Conservation (phyloP, 805 yeast species). For the Candida dajiaensis region DNA sequence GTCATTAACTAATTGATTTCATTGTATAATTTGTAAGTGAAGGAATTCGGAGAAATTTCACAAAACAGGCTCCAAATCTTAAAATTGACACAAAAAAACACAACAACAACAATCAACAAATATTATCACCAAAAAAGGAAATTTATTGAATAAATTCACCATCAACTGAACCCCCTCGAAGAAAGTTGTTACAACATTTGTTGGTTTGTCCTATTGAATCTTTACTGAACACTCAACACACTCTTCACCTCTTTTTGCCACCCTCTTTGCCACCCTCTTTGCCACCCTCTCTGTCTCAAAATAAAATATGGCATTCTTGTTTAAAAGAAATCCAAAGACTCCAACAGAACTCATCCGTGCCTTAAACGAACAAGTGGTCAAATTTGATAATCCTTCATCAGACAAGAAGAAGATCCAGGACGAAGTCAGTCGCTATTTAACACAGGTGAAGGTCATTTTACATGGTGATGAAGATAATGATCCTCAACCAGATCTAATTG, state of each 20-base stretch:
- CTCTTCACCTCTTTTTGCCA: background rate
- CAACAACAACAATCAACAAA: too few relatives aligned
- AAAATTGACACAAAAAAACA: background rate
- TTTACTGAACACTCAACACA: background rate
- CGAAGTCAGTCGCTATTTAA: conserved; percentile 60
- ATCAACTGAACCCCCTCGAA: too few relatives aligned
- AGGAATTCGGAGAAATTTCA: too few relatives aligned
- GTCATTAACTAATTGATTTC: too few relatives aligned
- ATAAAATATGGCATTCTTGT: conserved; percentile 71
- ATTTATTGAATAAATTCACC: too few relatives aligned
- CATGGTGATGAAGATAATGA: conserved; percentile 64
- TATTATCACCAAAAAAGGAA: too few relatives aligned
- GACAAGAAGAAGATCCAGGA: conserved; percentile 52
- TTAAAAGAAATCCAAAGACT: conserved; percentile 85
- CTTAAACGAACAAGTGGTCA: conserved; percentile 65
- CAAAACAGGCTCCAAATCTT: too few relatives aligned
- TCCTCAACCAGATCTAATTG: conserved; percentile 46
- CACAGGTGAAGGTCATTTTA: conserved; percentile 58
- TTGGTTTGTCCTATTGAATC: too few relatives aligned
- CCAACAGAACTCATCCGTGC: conserved; percentile 79
- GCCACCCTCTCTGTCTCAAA: background rate
- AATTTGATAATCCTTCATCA: conserved; percentile 34
- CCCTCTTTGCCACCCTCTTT: background rate
- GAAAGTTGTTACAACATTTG: too few relatives aligned
- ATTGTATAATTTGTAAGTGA: too few relatives aligned